Conservation (phyloP, 108 stramenopile species). For the Conticribra weissflogii region DNA sequence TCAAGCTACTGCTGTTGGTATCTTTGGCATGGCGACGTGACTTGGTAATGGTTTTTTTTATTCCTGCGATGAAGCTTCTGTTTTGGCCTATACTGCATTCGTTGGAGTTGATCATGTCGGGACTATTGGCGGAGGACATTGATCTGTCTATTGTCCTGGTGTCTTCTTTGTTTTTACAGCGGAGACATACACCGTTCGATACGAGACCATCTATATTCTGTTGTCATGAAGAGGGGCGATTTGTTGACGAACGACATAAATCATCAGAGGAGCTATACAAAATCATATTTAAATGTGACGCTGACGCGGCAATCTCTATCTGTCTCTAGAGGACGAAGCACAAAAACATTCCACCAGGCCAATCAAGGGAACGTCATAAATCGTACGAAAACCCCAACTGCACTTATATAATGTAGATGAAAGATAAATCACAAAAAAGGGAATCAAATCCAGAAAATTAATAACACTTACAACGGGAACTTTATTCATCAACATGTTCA, state of each 20-base stretch:
- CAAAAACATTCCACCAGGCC: no score
- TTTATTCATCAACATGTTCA: neutral
- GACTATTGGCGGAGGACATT: neutral
- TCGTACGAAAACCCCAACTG: no score
- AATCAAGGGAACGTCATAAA: no score
- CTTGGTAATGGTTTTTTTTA: no score
- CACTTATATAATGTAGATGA: neutral
- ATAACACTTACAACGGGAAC: neutral
- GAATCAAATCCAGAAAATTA: neutral
- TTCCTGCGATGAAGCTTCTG: no score
- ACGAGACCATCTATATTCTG: neutral
- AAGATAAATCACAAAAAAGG: neutral
- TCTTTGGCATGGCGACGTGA: no score
- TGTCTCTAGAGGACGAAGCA: no score
- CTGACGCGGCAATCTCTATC: no score
- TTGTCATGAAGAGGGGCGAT: neutral
- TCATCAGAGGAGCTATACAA: no score
- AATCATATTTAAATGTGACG: no score
- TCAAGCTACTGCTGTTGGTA: no score
- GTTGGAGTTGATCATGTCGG: neutral
- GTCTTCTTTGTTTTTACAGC: neutral
- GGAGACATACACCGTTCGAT: neutral
- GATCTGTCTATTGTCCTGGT: neutral
- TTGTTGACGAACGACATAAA: neutral
- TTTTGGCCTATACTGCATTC: no score